Evolutionary conservation across 192 early-diverging fungal genomes (phyloP).

Genomic region (Coemansia reversa): DNA sequence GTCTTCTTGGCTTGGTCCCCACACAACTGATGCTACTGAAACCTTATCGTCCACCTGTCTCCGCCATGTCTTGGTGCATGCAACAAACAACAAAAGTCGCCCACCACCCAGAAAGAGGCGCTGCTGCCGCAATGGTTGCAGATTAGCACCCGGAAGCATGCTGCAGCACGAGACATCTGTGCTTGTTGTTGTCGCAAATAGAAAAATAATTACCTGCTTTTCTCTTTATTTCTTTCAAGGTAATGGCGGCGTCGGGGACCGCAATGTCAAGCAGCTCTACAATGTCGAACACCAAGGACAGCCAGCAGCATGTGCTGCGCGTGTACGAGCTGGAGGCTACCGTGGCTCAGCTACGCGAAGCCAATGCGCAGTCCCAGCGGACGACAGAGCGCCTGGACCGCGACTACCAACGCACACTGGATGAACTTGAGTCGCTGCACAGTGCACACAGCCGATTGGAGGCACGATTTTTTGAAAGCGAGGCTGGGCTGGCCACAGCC

Average conservation of each 20-base stretch:
- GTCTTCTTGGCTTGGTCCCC: too few species aligned
- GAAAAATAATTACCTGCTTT: background rate
- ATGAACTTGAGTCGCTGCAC: conserved; percentile 45
- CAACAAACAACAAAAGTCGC: conserved; percentile 7
- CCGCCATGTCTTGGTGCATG: background rate
- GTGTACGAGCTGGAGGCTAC: conserved; percentile 48
- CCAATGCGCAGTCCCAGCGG: conserved; percentile 20
- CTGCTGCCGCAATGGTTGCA: background rate
- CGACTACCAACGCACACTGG: conserved; percentile 29
- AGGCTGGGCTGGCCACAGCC: conserved; percentile 26
- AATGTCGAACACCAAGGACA: background rate
- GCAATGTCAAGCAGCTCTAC: conserved; percentile 13
- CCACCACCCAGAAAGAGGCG: background rate
- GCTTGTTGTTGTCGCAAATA: conserved; percentile 4
- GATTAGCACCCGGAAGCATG: background rate
- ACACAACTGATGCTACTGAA: too few species aligned
- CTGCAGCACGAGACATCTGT: background rate
- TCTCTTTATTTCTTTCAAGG: background rate
- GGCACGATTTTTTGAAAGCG: conserved; percentile 36
- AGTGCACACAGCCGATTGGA: conserved; percentile 47
- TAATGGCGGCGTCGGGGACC: conserved; percentile 5
- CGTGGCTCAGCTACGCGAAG: conserved; percentile 35
- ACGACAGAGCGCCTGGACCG: conserved; percentile 30
- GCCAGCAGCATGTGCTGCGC: conserved; percentile 19
- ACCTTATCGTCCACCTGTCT: too few species aligned